Evolutionary conservation across 768 basidiomycete species (phyloP).

Genomic region (Lanmaoa pseudosensibilis): DNA sequence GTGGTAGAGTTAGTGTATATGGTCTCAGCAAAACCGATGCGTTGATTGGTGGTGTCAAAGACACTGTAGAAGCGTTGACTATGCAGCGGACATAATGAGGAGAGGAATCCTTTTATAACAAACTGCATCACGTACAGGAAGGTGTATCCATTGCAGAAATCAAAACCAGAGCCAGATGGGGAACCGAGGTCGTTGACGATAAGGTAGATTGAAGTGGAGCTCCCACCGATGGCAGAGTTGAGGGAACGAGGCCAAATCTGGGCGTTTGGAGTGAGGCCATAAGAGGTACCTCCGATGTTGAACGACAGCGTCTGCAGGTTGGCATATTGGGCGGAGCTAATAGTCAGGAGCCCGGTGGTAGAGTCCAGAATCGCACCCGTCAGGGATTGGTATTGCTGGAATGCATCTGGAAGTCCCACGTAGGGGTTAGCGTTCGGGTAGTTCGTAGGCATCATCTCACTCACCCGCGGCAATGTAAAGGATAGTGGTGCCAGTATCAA

Average conservation of each 20-base stretch:
- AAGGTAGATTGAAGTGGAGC: slow-evolving; percentile 26
- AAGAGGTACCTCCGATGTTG: slow-evolving; percentile 17
- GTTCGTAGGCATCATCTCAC: background rate
- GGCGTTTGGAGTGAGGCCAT: slow-evolving; percentile 23
- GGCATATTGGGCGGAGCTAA: slow-evolving; percentile 24
- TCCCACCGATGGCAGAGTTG: slow-evolving; percentile 29
- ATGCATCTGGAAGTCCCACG: slow-evolving; percentile 22
- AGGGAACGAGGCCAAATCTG: slow-evolving; percentile 37
- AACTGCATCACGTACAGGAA: slow-evolving; percentile 5
- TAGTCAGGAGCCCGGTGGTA: slow-evolving; percentile 25
- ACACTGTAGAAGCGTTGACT: slow-evolving; percentile 44
- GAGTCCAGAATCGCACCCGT: slow-evolving; percentile 29
- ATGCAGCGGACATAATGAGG: background rate
- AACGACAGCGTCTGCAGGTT: slow-evolving; percentile 28
- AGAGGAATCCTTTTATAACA: background rate
- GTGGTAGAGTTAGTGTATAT: slow-evolving; percentile 10
- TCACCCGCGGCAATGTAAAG: slow-evolving; percentile 24
- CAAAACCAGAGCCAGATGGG: slow-evolving; percentile 10
- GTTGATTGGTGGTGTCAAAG: slow-evolving; percentile 40
- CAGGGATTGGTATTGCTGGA: slow-evolving; percentile 17
- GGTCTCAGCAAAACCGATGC: slow-evolving; percentile 43
- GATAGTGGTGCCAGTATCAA: slow-evolving; percentile 35
- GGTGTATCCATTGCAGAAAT: slow-evolving; percentile 22
- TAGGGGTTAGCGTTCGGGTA: background rate
- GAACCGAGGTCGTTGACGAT: slow-evolving; percentile 22